Base-by-base conservation (phyloP, 495 filamentous ascomycete species). In the Talaromyces borbonicus region DNA sequence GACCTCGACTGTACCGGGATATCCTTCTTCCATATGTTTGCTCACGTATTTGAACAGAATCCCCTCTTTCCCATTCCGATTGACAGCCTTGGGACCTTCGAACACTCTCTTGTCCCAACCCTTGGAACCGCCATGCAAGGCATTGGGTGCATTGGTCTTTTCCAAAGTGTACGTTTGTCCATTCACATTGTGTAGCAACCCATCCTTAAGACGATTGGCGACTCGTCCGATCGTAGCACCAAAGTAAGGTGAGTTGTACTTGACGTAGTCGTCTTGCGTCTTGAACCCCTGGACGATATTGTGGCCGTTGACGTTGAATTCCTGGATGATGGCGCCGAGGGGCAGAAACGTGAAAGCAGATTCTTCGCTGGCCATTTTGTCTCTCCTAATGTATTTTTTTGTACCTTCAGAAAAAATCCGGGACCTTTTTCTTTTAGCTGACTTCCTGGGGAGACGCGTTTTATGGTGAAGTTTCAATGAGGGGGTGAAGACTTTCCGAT, bases 171-270 rank as follows among this genome's bases (percentile, higher is more conserved):
- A 89, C 3, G 68, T 59, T 46, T 77, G 73, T 18, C 81, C 80
- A 61, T 95, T 95, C 37, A 96, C 63, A 15, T 71, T 68, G 43
- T 77, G 56, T 54, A 96, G 77, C 46, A 78, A 69, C 1, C 82
- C 90, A 55, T 76, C 65, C 42, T 77, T 77, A 60, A 95, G 78
- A 19, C 90, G 84, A 64, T 98, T 98, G 37, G 88, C 87, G 8
- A 92, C 77, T 24, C 90, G 84, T 16, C 90, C 90, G 56, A 98
- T 95, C 29, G 86, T 96, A 58, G 87, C 90, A 50, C 90, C 90
- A 54, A 93, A 95, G 70, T 78, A 85, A 14, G 85, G 79, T 14
- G 62, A 62, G 66, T 94, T 90, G 67, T 85, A 67, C 35, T 72
- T 58, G 47, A 75, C 72, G 68, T 96, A 96, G 38, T 79, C 73